Conservation (phyloP, 768 basidiomycete species). For the Serendipita sp. region DNA sequence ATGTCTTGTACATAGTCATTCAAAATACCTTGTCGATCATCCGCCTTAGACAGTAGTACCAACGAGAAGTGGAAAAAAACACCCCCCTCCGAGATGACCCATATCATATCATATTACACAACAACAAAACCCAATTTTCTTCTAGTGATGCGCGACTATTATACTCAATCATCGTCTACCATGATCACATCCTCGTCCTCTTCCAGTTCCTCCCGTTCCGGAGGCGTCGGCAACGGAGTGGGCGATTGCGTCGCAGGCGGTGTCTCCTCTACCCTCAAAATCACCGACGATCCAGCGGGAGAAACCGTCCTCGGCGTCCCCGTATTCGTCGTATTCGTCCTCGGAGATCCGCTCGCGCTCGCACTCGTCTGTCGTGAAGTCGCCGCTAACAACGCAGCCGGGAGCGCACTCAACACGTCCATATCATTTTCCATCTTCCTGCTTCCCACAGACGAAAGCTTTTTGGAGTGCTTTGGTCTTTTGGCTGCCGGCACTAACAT, state of each 20-base stretch:
- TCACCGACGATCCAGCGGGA: neutral
- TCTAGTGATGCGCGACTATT: too few species aligned
- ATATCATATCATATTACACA: too few species aligned
- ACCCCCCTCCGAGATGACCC: too few species aligned
- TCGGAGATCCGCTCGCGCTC: too few species aligned
- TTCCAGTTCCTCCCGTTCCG: neutral
- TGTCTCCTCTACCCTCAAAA: neutral
- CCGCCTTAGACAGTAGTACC: neutral
- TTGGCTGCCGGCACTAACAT: too few species aligned
- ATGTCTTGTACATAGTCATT: neutral
- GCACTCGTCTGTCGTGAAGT: neutral
- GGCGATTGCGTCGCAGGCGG: slow-evolving; percentile 1
- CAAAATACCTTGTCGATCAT: neutral
- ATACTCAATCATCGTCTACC: neutral
- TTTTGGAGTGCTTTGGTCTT: too few species aligned
- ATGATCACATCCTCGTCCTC: slow-evolving; percentile 1
- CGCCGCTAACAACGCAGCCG: neutral
- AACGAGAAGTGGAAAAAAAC: too few species aligned
- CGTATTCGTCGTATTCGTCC: too few species aligned
- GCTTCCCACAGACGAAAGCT: too few species aligned
- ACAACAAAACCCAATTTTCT: too few species aligned
- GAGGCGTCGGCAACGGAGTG: neutral
- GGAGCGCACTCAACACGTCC: neutral
- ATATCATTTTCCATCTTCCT: neutral
- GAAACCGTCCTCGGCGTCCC: neutral